phyloP scores from a whole-genome alignment of 176 grass and related monocot genomes.

The Typha latifolia region DNA sequence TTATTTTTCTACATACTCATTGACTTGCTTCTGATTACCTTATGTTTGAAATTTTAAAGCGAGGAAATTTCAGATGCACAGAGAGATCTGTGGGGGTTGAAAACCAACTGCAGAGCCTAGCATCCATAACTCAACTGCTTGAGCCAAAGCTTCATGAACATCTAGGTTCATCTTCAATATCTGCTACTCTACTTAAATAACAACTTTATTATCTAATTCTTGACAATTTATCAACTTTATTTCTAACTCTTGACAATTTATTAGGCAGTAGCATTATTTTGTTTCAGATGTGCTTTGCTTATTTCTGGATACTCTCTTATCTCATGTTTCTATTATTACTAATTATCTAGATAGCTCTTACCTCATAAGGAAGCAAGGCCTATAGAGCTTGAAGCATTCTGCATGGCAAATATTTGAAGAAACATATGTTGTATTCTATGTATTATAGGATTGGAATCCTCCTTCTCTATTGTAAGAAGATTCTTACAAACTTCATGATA shows the following conservation, averaged over 20 bases:
- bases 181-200: background rate
- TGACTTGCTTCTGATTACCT: slow-evolving; percentile 14
- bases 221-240: background rate
- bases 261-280: background rate
- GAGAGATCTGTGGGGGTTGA: slow-evolving; percentile 88
- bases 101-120: slow-evolving; percentile 83
- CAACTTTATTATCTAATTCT: background rate
- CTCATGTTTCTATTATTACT: too few relatives aligned
- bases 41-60: slow-evolving; percentile 60
- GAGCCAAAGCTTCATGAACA: slow-evolving; percentile 97
- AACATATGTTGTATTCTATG: too few relatives aligned
- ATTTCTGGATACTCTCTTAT: background rate
- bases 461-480: too few relatives aligned
- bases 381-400: too few relatives aligned
- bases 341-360: too few relatives aligned
- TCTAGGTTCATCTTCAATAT: slow-evolving; percentile 47
- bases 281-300: background rate
- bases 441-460: too few relatives aligned
- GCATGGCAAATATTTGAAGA: too few relatives aligned
- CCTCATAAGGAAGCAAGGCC: too few relatives aligned
- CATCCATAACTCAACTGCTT: slow-evolving; percentile 94
- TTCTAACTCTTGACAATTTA: background rate
- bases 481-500: too few relatives aligned
- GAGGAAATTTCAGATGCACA: slow-evolving; percentile 98
- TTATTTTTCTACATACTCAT: slow-evolving; percentile 8